These are phyloP conservation scores for Aspergillus mulundensis DNA, from an alignment of 495 filamentous ascomycete genomes.

Conservation along the genomic window DNA sequence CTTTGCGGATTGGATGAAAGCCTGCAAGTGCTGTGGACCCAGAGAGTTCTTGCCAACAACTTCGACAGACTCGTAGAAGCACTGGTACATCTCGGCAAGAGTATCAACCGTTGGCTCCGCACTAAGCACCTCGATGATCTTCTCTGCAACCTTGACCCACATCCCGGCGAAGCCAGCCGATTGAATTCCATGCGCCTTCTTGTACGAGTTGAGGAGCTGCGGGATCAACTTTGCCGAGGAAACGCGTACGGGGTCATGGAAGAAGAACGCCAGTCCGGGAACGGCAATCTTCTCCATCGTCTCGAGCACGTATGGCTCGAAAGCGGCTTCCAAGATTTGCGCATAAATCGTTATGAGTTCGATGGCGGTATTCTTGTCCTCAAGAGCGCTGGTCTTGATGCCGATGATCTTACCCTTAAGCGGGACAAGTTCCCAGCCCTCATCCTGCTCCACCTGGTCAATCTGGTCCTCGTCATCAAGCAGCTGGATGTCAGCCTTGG, in stretches of 20 bases:
- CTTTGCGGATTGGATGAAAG: conserved; percentile 79
- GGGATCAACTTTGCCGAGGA: conserved; percentile 94
- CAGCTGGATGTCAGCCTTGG: conserved; percentile 96
- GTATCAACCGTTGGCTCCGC: conserved; percentile 95
- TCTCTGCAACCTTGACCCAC: conserved; percentile 83
- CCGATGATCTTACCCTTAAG: conserved; percentile 96
- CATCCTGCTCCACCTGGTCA: conserved; percentile 86
- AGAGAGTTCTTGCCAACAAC: conserved; percentile 84
- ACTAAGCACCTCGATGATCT: conserved; percentile 89
- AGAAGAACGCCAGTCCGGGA: conserved; percentile 95
- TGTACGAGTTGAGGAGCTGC: conserved; percentile 90
- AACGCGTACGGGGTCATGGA: conserved; percentile 96
- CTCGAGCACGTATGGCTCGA: conserved; percentile 85
- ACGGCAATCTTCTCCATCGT: conserved; percentile 97
- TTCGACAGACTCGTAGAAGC: conserved; percentile 98
- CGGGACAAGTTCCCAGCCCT: conserved; percentile 97
- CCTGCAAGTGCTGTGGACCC: conserved; percentile 68
- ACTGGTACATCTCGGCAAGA: conserved; percentile 98
- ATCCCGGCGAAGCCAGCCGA: conserved; percentile 71
- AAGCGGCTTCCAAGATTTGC: conserved; percentile 84
- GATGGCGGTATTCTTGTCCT: conserved; percentile 99
- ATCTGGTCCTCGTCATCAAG: conserved; percentile 95
- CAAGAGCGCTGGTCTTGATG: conserved; percentile 92
- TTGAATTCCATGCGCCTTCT: conserved; percentile 74
- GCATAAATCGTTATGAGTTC: conserved; percentile 97